phyloP scores from a whole-genome alignment of 345 rosid genomes.

The Physaria fendleri region DNA sequence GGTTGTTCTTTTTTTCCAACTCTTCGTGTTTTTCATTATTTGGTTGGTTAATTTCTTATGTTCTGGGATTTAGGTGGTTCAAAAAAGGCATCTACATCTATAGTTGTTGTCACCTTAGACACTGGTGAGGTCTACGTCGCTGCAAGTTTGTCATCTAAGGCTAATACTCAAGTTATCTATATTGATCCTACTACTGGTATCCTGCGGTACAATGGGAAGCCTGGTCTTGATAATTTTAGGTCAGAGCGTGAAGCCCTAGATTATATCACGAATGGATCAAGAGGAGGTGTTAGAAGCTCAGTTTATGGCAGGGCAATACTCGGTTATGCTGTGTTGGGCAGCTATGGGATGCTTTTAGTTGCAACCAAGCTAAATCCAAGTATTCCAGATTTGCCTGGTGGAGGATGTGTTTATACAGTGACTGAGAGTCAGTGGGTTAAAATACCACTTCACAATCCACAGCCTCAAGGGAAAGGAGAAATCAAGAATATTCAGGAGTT shows the following conservation, averaged over 20 bases:
- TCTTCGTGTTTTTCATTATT: not conserved
- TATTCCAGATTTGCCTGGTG: slow-evolving; percentile 82
- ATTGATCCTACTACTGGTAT: slow-evolving; percentile 85
- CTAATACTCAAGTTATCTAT: slow-evolving; percentile 71
- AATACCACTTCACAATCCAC: slow-evolving; percentile 68
- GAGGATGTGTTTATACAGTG: slow-evolving; percentile 82
- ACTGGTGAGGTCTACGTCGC: slow-evolving; percentile 73
- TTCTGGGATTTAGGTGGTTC: slow-evolving; percentile 50
- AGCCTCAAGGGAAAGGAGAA: slow-evolving; percentile 85
- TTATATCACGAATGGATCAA: slow-evolving; percentile 59
- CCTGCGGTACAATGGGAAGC: slow-evolving; percentile 59
- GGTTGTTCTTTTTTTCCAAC: not conserved
- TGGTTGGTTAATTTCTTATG: not conserved
- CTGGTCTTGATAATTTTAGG: slow-evolving; percentile 58
- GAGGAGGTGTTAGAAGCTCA: slow-evolving; percentile 42
- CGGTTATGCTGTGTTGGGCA: slow-evolving; percentile 85
- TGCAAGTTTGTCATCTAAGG: slow-evolving; percentile 54
- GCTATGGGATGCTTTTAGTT: slow-evolving; percentile 71
- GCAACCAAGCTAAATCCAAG: slow-evolving; percentile 71
- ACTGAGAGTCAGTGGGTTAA: slow-evolving; percentile 87
- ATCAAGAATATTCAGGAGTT: slow-evolving; percentile 77
- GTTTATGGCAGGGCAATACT: slow-evolving; percentile 61
- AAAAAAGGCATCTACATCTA: slow-evolving; percentile 66
- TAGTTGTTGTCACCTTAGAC: slow-evolving; percentile 64
- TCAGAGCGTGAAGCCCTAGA: slow-evolving; percentile 80